These are phyloP conservation scores for Aspergillus taichungensis DNA, from an alignment of 495 filamentous ascomycete species.

Conservation along the genomic window DNA sequence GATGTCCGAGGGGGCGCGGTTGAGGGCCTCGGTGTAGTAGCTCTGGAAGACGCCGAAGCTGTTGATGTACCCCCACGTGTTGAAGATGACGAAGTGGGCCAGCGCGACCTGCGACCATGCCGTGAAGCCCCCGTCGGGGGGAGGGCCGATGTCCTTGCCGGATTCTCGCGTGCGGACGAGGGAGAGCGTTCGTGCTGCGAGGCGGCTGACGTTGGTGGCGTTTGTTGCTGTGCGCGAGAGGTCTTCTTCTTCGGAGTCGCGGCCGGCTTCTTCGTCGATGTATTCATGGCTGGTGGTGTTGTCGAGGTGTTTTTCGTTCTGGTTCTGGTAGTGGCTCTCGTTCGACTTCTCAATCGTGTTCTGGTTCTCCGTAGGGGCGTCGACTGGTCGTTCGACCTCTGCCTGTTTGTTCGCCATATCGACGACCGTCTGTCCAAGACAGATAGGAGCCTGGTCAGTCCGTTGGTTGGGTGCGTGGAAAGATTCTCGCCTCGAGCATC, in stretches of 20 bases:
- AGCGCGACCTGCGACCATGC: slow-evolving; percentile 63
- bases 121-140: slow-evolving; percentile 45
- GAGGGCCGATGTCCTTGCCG: slow-evolving; percentile 42
- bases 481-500: too few relatives aligned
- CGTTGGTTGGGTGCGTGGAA: too few relatives aligned
- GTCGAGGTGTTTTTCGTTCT: not conserved
- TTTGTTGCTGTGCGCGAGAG: slow-evolving; percentile 21
- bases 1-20: slow-evolving; percentile 52
- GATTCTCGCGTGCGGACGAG: slow-evolving; percentile 39
- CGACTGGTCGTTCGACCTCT: too few relatives aligned
- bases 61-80: slow-evolving; percentile 70
- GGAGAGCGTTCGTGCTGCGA: slow-evolving; percentile 24
- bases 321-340: not conserved
- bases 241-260: slow-evolving; percentile 4
- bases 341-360: too few relatives aligned
- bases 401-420: too few relatives aligned
- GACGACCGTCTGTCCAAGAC: too few relatives aligned
- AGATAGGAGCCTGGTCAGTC: too few relatives aligned
- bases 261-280: slow-evolving; percentile 18
- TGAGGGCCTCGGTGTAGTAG: slow-evolving; percentile 52
- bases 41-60: slow-evolving; percentile 76
- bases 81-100: slow-evolving; percentile 58
- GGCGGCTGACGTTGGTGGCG: slow-evolving; percentile 15
- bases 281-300: slow-evolving; percentile 2
- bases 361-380: not conserved